A percentile compares a stretch with the other conserved stretches of the same genome.
Evolutionary conservation across 2,329 filamentous ascomycete species (phyloP).

Genomic region (Aspergillus neoniger): DNA sequence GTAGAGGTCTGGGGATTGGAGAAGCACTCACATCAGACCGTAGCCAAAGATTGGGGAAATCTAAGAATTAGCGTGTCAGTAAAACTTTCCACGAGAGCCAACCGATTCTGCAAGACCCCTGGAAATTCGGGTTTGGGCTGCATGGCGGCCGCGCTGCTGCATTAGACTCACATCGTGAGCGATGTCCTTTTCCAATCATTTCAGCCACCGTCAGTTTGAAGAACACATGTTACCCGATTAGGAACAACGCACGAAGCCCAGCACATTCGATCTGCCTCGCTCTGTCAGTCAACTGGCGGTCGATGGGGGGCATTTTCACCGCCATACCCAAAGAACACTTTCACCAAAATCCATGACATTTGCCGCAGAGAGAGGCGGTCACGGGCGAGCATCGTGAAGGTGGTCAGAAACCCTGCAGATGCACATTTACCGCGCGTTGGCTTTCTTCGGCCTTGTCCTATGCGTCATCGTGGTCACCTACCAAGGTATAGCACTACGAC

Average conservation of each 20-base stretch:
- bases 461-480: conserved; percentile 7
- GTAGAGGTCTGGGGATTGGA: conserved; percentile 12
- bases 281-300: conserved; percentile 29
- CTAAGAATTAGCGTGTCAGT: conserved; percentile 41
- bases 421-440: neutral
- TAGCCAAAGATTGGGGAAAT: conserved; percentile 45
- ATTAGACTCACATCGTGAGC: conserved; percentile 39
- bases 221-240: conserved; percentile 17
- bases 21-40: conserved; percentile 39
- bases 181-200: conserved; percentile 45
- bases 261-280: conserved; percentile 51
- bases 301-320: conserved; percentile 24
- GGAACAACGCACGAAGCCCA: conserved; percentile 58
- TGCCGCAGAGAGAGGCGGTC: conserved; percentile 57
- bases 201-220: conserved; percentile 40
- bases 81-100: conserved; percentile 41
- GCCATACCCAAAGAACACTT: conserved; percentile 62
- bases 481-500: conserved; percentile 76
- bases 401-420: conserved; percentile 75
- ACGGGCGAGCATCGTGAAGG: conserved; percentile 63
- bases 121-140: conserved; percentile 30
- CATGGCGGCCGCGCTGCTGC: conserved; percentile 33
- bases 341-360: conserved; percentile 63
- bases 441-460: neutral
- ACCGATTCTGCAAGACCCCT: conserved; percentile 36